Base-by-base conservation (phyloP, 2,329 filamentous ascomycete genomes). In the Sporothrix inflata region DNA sequence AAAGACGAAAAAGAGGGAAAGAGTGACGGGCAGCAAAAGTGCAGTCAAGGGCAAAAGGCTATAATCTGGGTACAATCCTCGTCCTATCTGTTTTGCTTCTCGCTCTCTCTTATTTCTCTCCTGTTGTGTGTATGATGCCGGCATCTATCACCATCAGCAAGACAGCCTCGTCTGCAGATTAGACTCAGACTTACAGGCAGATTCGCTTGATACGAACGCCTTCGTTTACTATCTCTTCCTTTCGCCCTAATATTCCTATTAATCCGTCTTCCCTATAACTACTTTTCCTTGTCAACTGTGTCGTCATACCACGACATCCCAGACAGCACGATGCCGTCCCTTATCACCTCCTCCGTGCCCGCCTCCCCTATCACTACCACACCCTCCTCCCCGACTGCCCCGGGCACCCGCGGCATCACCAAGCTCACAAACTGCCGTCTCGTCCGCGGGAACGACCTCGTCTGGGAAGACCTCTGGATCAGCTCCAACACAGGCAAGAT, bases 401-500 rank as follows among this genome's bases (percentile, higher is more conserved):
- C 81, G 34, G 61, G 40, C 81, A 65, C 82, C 78, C 84, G 85
- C 75, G 86, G 86, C 77, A 91, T 97, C 79, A 94, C 92, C 79
- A 96, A 95, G 80, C 92, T 97, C 80, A 96, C 93, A 78, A 97
- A 97, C 83, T 97, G 94, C 79, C 90, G 91, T 68, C 84, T 97
- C 34, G 85, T 95, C 73, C 90, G 89, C 78, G 89, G 88, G 76
- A 86, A 91, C 75, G 78, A 85, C 24, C 85, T 97, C 34, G 86
- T 97, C 60, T 82, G 89, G 60, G 90, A 92, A 75, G 94, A 97
- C 78, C 87, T 97, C n/a, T 97, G 94, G 94, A 90, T 97, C 74
- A 94, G 92, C 80, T 92, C 93, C 0, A 79, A 86, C 19, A 93
- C 91, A 1, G 94, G 94, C 75, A 94, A 93, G 80, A 93, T 97